These are phyloP conservation scores for Chaetothyriales sp. DNA, from an alignment of 2,329 filamentous ascomycete species.

Conservation along the genomic window DNA sequence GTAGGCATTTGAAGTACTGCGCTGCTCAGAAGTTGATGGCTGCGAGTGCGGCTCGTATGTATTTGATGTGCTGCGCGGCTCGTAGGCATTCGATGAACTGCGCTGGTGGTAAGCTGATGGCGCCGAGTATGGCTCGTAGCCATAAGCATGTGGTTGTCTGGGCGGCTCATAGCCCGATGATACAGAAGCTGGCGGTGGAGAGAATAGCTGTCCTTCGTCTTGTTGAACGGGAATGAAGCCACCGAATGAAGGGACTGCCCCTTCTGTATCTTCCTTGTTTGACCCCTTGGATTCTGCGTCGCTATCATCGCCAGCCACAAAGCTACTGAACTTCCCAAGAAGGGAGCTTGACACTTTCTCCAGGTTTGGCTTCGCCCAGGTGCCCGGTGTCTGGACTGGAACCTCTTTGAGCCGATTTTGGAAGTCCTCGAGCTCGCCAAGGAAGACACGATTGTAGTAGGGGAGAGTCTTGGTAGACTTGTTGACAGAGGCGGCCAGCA, in stretches of 20 bases:
- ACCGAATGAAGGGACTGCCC: conserved; percentile 1
- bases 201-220: neutral
- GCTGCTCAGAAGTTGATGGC: conserved; percentile 19
- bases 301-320: conserved; percentile 79
- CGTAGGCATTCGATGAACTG: conserved; percentile 17
- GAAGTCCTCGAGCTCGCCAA: conserved; percentile 67
- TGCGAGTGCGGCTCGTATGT: conserved; percentile 17
- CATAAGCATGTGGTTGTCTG: no score
- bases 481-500: conserved; percentile 59
- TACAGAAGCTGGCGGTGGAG: neutral
- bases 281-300: conserved; percentile 46
- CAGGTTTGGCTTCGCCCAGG: conserved; percentile 90
- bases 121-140: no score
- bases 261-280: conserved; percentile 47
- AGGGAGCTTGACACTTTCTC: conserved; percentile 86
- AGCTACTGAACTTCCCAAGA: conserved; percentile 89
- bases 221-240: conserved; percentile 3
- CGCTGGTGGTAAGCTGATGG: no score
- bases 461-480: conserved; percentile 69
- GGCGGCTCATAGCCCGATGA: neutral
- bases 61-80: conserved; percentile 17
- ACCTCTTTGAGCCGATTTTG: conserved; percentile 69
- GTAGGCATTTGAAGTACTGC: conserved; percentile 13
- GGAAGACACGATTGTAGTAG: conserved; percentile 66
- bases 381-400: conserved; percentile 63